Evolutionary conservation across 257 asterid species (phyloP), one percentile per base, ranked within the genome.

Genomic region (Thymus quinquecostatus): DNA sequence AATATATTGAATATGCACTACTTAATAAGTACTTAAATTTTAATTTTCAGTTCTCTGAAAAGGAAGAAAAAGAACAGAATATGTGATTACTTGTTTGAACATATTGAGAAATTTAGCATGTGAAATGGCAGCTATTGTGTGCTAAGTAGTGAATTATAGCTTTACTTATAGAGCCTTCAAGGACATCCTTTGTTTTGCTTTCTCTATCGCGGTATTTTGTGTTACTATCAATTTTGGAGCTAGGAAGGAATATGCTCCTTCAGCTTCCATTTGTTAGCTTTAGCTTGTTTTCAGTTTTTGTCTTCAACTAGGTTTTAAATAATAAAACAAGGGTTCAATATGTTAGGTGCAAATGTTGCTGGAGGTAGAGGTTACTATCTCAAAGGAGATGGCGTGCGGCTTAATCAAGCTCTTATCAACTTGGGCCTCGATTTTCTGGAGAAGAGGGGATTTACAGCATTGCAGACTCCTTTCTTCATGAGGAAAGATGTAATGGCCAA

Each of bases 391-490:
- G 98, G 98, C 60, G 92, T 87, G n/a, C 83, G 83, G 77, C 96
- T 93, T 49, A 90, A 88, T 78, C 96, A 84, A 81, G 98, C 97
- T 68, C 80, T 91, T 29, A 86, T 91, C 74, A 87, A 87, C 78
- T 92, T 88, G 64, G 97, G 82, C 66, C 87, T 88, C 40, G 84
- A 83, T 73, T 88, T 91, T 80, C 69, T 94, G 86, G 83, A 76
- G 81, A 81, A 84, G 78, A 79, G 86, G 75, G 89, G 85, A 58
- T 89, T 77, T 71, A 75, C 83, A 11, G 78, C 81, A 8, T 65
- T 94, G 75, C 96, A 91, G 66, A 85, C 96, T 64, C 99, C 97
- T 10, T 89, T 86, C 82, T 91, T 94, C 83, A 91, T 94, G 97
- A 85, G 90, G 78, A 89, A 91, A 83, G 97, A 86, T 64, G 82